These are phyloP conservation scores for Pancytospora philotis DNA, from an alignment of 371 early-diverging fungal species.

Conservation along the genomic window DNA sequence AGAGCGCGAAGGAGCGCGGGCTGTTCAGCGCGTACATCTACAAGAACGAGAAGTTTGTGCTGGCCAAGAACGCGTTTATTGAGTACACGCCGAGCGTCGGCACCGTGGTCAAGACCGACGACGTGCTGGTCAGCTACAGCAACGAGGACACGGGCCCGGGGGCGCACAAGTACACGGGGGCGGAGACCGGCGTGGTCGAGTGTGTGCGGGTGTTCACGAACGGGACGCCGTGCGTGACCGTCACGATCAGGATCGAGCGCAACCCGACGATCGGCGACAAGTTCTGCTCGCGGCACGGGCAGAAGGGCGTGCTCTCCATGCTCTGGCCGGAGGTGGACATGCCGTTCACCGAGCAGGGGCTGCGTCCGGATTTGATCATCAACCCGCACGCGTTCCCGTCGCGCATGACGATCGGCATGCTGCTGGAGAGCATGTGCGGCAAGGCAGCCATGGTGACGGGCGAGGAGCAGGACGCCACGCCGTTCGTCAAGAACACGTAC, in stretches of 20 bases:
- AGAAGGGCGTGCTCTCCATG: slow-evolving; percentile 94
- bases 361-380: slow-evolving; percentile 95
- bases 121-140: slow-evolving; percentile 68
- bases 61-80: slow-evolving; percentile 74
- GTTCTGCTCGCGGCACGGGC: slow-evolving; percentile 96
- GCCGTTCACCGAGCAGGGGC: slow-evolving; percentile 92
- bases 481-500: slow-evolving; percentile 68
- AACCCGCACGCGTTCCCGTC: slow-evolving; percentile 99
- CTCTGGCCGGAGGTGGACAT: slow-evolving; percentile 90
- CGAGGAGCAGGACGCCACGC: slow-evolving; percentile 84
- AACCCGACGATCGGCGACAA: slow-evolving; percentile 97
- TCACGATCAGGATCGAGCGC: slow-evolving; percentile 78
- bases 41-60: slow-evolving; percentile 67
- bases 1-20: slow-evolving; percentile 89
- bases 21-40: slow-evolving; percentile 87
- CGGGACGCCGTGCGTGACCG: slow-evolving; percentile 68
- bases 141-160: slow-evolving; percentile 66
- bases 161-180: slow-evolving; percentile 73
- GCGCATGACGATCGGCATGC: slow-evolving; percentile 99
- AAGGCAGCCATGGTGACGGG: slow-evolving; percentile 91
- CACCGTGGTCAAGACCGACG: slow-evolving; percentile 60
- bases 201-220: slow-evolving; percentile 52
- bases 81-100: slow-evolving; percentile 68
- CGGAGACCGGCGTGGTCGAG: slow-evolving; percentile 63
- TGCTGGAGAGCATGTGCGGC: slow-evolving; percentile 90